Conservation (phyloP, 139 green algal genomes). For the Nannochloris sp. region DNA sequence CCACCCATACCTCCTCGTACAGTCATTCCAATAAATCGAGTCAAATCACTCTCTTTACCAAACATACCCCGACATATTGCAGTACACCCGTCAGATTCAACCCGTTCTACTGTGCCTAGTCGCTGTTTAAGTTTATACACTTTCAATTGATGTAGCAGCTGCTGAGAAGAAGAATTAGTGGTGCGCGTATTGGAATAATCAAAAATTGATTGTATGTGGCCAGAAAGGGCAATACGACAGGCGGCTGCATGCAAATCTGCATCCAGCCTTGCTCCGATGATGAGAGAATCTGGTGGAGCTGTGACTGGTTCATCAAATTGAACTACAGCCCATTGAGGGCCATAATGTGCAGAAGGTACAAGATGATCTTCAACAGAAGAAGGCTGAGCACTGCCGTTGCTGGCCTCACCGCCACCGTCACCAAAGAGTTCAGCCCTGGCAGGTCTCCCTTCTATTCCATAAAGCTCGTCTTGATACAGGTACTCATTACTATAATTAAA, state of each 20-base stretch:
- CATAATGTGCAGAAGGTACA: conserved; percentile 45
- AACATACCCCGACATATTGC: conserved; percentile 84
- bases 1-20: conserved; percentile 39
- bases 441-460: conserved; percentile 64
- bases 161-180: not conserved
- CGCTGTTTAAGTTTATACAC: conserved; percentile 80
- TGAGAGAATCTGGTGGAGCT: conserved; percentile 52
- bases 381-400: not conserved
- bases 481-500: conserved; percentile 64
- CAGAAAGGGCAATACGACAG: conserved; percentile 88
- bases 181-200: conserved; percentile 16
- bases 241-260: conserved; percentile 46
- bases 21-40: conserved; percentile 63
- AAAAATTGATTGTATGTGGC: conserved; percentile 47
- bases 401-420: not conserved
- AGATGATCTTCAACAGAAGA: not conserved
- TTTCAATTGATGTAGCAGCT: conserved; percentile 40
- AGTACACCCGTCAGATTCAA: conserved; percentile 52
- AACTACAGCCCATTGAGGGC: conserved; percentile 74
- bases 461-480: conserved; percentile 63
- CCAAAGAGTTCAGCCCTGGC: not conserved
- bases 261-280: conserved; percentile 88
- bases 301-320: conserved; percentile 78
- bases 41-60: conserved; percentile 89
- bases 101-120: conserved; percentile 62